Conservation (phyloP, 805 yeast species). For the Saccharomycopsis javanensis region DNA sequence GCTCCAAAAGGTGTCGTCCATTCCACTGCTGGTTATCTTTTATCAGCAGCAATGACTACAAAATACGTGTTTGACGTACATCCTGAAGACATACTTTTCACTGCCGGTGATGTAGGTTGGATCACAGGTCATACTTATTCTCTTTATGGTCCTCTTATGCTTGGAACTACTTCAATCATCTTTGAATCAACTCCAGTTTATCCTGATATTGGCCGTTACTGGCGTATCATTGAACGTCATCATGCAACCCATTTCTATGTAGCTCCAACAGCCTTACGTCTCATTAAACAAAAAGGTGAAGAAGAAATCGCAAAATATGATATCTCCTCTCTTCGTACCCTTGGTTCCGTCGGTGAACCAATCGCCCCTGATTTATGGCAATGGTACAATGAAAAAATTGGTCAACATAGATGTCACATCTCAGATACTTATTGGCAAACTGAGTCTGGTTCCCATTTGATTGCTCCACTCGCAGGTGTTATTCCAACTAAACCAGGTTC, state of each 20-base stretch:
- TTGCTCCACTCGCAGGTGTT: conserved; percentile 91
- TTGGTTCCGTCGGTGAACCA: conserved; percentile 98
- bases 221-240: conserved; percentile 91
- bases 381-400: conserved; percentile 92
- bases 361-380: conserved; percentile 98
- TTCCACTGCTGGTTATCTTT: conserved; percentile 85
- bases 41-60: conserved; percentile 88
- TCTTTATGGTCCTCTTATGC: conserved; percentile 81
- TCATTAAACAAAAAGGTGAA: conserved; percentile 85
- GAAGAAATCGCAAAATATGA: conserved; percentile 71
- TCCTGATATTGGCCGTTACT: conserved; percentile 90
- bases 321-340: conserved; percentile 75
- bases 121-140: conserved; percentile 97
- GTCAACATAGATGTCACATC: conserved; percentile 80
- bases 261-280: conserved; percentile 95
- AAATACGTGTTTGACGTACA: conserved; percentile 91
- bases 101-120: conserved; percentile 99
- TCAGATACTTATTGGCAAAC: conserved; percentile 99
- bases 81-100: conserved; percentile 77
- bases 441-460: conserved; percentile 91
- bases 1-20: conserved; percentile 98
- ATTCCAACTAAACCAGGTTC: conserved; percentile 96
- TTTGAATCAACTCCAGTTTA: conserved; percentile 98
- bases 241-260: conserved; percentile 93
- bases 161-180: conserved; percentile 86